Base-by-base conservation (phyloP, 441 rosid genomes). In the Geranium incanum region DNA sequence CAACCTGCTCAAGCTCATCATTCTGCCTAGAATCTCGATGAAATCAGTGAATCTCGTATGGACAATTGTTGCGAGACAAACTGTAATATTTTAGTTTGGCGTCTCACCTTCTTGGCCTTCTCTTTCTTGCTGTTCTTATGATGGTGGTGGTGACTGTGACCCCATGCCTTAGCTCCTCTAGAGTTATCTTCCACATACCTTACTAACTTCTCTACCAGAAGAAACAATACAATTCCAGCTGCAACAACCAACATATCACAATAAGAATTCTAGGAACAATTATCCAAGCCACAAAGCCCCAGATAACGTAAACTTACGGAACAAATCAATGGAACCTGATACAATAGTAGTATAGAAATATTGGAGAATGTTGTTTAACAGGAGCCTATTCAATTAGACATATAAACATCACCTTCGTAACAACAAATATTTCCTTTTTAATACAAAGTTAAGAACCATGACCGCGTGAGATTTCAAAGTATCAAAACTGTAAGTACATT, bases 181-280 rank as follows among this genome's bases (percentile, higher is more conserved):
- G 96, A 87, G 76, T 88, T 84, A 66, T 82, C 90, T 74, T 95
- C 97, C 19, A 92, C 89, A 77, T 87, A 92, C 78, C 97, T 87
- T 72, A 95, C 97, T 77, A 92, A 70, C 86, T 90, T 95, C 89
- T 95, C 99, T 43, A 95, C 97, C 66, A 95, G 77, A 78, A 92
- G 95, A 78, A 95, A 95, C 72, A 95, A 80, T 73, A 92, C 92
- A 80, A 95, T 92, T 80, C 99, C 99, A 84, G 93, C 99, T 95
- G 88, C 77, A 12, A 81, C 70, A 77, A 62, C 67, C 43, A 77
- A 81, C 70, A 79, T 4, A 74, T 59, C 72, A 72, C 36, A 50
- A 75, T 75, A 66, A 80, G 79, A 76, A 73, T 50, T 75, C 72
- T 72, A 74, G 52, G 48, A 69, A 66, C 60, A 74, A 15, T 33